phyloP scores from a whole-genome alignment of 202 grass and related monocot species.

The Dendrocalamus latiflorus region DNA sequence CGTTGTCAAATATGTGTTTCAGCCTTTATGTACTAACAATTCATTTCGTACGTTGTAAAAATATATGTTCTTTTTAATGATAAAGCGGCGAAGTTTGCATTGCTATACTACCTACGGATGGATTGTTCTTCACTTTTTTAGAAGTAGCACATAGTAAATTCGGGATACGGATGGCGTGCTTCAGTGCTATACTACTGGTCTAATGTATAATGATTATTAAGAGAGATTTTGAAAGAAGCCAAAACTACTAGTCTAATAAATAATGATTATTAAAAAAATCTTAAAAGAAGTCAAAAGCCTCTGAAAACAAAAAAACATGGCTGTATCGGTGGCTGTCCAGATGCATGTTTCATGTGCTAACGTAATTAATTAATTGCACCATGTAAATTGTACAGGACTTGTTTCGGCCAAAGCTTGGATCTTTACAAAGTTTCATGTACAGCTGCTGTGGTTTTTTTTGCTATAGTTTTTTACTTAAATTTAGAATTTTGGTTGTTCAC shows the following conservation, averaged over 20 bases:
- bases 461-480: too few relatives aligned
- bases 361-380: neutral
- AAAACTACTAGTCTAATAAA: too few relatives aligned
- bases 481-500: too few relatives aligned
- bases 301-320: too few relatives aligned
- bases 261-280: too few relatives aligned
- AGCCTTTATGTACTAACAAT: constrained; percentile 14
- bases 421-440: neutral
- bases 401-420: neutral
- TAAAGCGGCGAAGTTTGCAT: neutral
- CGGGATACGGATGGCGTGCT: neutral
- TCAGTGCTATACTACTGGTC: neutral
- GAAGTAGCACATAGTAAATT: neutral
- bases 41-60: neutral
- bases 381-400: neutral
- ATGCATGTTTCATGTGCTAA: neutral
- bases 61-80: neutral
- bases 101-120: neutral
- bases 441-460: neutral
- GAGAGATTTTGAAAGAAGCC: too few relatives aligned
- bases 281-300: too few relatives aligned
- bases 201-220: too few relatives aligned
- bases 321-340: neutral
- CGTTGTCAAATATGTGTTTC: neutral
- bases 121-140: neutral